Percentiles rank a stretch among this genome's conserved stretches.
Evolutionary conservation across 805 yeast genomes (phyloP).

Genomic region (Ogataea pilisensis): DNA sequence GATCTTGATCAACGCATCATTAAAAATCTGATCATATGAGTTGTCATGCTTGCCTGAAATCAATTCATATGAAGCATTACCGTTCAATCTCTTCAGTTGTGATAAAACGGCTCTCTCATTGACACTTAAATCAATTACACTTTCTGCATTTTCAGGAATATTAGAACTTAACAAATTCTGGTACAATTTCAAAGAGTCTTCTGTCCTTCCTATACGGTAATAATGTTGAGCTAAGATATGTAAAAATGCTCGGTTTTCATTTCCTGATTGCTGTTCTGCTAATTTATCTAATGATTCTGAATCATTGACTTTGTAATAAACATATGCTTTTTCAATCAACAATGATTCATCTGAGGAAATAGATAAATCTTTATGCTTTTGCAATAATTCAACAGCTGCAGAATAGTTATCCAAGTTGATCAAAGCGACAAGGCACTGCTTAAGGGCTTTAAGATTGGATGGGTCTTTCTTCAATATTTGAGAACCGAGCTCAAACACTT

Average conservation of each 20-base stretch:
- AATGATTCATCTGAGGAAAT: slow-evolving; percentile 24
- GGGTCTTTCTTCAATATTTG: slow-evolving; percentile 27
- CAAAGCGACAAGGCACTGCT: slow-evolving; percentile 50
- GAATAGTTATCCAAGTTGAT: slow-evolving; percentile 55
- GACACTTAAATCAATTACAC: slow-evolving; percentile 43
- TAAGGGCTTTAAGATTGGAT: slow-evolving; percentile 28
- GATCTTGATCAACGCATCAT: slow-evolving; percentile 49
- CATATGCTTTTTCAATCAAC: slow-evolving; percentile 52
- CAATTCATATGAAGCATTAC: slow-evolving; percentile 3
- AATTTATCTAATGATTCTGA: slow-evolving; percentile 23
- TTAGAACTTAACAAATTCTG: slow-evolving; percentile 30
- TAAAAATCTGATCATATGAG: slow-evolving; percentile 58
- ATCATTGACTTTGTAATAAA: slow-evolving; percentile 49
- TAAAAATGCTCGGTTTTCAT: slow-evolving; percentile 34
- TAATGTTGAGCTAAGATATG: slow-evolving; percentile 52
- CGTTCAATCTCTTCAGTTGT: slow-evolving; percentile 31
- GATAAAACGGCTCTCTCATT: slow-evolving; percentile 69
- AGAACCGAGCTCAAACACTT: slow-evolving; percentile 30
- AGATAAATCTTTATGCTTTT: slow-evolving; percentile 19
- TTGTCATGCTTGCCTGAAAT: slow-evolving; percentile 7
- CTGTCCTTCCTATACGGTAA: slow-evolving; percentile 44
- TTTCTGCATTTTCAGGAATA: slow-evolving; percentile 34
- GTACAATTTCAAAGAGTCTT: slow-evolving; percentile 45
- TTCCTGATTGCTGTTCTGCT: slow-evolving; percentile 6
- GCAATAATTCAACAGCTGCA: slow-evolving; percentile 42